phyloP scores from a whole-genome alignment of 805 yeast species.

The Candida khao-thaluensis region DNA sequence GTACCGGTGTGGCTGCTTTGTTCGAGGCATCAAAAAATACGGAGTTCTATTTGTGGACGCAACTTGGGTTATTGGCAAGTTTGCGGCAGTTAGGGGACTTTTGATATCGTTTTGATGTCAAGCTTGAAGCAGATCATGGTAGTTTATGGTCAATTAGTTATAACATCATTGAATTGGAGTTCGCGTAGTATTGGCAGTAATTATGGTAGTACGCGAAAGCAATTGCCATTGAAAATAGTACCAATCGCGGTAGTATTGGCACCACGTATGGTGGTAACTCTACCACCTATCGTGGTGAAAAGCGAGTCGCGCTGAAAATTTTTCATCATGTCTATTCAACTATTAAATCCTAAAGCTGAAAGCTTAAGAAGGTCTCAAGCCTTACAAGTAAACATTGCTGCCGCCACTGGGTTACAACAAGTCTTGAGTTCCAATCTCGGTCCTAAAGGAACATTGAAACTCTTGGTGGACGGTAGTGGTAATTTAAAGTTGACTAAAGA shows the following conservation, averaged over 20 bases:
- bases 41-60: too few species aligned
- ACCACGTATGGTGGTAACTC: neutral
- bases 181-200: too few species aligned
- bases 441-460: conserved; percentile 94
- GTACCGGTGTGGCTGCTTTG: too few species aligned
- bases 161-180: too few species aligned
- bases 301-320: conserved; percentile 1
- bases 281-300: neutral
- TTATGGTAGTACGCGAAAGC: too few species aligned
- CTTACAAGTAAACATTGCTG: conserved; percentile 87
- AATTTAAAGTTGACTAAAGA: conserved; percentile 93
- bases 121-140: too few species aligned
- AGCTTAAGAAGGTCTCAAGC: conserved; percentile 95
- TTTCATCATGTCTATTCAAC: conserved; percentile 59
- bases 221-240: too few species aligned
- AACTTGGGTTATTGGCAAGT: too few species aligned
- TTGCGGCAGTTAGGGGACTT: too few species aligned
- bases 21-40: too few species aligned
- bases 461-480: conserved; percentile 97
- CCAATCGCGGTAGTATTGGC: neutral
- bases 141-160: too few species aligned
- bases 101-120: too few species aligned
- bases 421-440: conserved; percentile 91
- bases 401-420: conserved; percentile 95
- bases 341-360: conserved; percentile 96